Evolutionary conservation across 2,329 filamentous ascomycete species (phyloP), one percentile per base, ranked within the genome.

Genomic region (Pyricularia grisea): DNA sequence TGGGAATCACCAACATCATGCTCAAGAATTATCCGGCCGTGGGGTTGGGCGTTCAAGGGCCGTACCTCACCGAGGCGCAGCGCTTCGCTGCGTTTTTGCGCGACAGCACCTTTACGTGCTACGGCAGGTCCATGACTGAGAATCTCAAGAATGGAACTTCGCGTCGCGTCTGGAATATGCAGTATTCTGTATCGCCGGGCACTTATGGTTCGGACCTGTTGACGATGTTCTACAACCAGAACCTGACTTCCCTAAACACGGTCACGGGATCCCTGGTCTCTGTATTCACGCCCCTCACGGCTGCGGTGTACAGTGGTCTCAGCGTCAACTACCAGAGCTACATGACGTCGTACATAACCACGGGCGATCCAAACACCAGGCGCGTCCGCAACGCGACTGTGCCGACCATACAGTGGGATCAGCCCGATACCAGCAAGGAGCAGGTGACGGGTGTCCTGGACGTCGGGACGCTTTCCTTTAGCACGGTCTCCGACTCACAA

Each of bases 191-290:
- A 9, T 74, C 76, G 7, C 80, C 79, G 0, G 80, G 78, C 6
- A 75, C 77, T 65, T 80, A 83, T 70, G 80, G 74, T 9, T 75
- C 76, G 9, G 81, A 83, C 69, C 73, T 82, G 6, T 71, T 81
- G 6, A 75, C 80, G 20, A 77, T 78, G 2, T 82, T 82, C 72
- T 81, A 78, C 75, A 76, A 78, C 67, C 70, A 75, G 3, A 72
- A 74, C 31, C 69, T 79, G 42, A 74, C 75, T 9, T 31, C 66
- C 14, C 68, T 75, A 36, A 72, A 74, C 28, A 72, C 69, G 36
- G 73, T 75, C 69, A 69, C 74, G 33, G 72, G 75, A 55, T 70
- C 73, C 42, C 68, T 77, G 6, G 72, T 71, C 0, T 65, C 72
- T 11, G 69, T 77, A 42, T 71, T 78, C 28, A 71, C 76, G 7